Percentiles rank a stretch among this genome's conserved stretches.
Evolutionary conservation across 306 rosid genomes (phyloP).

Genomic region (Cucurbita pepo): DNA sequence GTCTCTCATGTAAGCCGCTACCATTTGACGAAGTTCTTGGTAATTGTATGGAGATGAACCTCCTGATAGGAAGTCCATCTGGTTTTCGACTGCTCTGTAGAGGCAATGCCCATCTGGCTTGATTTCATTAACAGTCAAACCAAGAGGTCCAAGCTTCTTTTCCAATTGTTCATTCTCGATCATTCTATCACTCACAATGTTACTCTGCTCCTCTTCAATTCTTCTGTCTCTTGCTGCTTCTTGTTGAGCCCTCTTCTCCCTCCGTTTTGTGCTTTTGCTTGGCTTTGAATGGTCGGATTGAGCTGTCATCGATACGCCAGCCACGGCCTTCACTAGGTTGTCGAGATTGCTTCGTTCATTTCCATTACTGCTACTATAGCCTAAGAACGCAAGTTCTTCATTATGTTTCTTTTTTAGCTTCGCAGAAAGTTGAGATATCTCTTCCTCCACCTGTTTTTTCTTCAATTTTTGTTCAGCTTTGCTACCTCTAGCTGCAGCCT

Average conservation of each 20-base stretch:
- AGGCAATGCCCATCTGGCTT: conserved; percentile 97
- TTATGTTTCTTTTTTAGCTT: conserved; percentile 60
- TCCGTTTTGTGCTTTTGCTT: conserved; percentile 59
- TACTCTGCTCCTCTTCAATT: conserved; percentile 70
- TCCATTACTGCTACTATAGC: conserved; percentile 35
- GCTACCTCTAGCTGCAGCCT: conserved; percentile 85
- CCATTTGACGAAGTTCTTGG: conserved; percentile 74
- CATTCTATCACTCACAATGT: conserved; percentile 49
- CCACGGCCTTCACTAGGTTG: conserved; percentile 69
- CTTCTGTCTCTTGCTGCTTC: conserved; percentile 87
- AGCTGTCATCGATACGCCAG: conserved; percentile 56
- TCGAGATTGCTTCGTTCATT: conserved; percentile 51
- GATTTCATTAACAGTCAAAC: conserved; percentile 53
- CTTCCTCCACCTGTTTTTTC: conserved; percentile 95
- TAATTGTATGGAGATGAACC: conserved; percentile 49
- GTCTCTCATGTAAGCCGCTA: conserved; percentile 64
- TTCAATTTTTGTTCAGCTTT: conserved; percentile 86
- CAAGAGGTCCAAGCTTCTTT: conserved; percentile 66
- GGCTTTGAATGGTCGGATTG: conserved; percentile 48
- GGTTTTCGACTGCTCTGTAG: conserved; percentile 79
- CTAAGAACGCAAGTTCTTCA: conserved; percentile 52
- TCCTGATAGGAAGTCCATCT: conserved; percentile 36
- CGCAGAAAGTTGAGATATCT: conserved; percentile 55
- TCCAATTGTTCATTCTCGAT: conserved; percentile 65
- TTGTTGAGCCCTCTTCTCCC: conserved; percentile 58